Evolutionary conservation across 805 yeast species (phyloP).

Genomic region (Wickerhamiella azymoides): DNA sequence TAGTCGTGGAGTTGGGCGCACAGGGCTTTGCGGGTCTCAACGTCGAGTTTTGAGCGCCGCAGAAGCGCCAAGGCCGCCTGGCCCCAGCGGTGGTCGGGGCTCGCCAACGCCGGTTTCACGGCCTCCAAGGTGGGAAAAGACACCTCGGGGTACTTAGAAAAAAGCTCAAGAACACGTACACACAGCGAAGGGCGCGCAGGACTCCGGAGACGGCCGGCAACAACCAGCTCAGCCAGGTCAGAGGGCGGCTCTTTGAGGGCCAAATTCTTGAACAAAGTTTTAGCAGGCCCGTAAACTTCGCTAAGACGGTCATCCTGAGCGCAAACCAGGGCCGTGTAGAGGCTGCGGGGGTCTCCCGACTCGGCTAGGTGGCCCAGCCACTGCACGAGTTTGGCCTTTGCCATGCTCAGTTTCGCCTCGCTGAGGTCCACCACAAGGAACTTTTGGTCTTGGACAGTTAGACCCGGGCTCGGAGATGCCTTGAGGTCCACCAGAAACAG

Average conservation of each 20-base stretch:
- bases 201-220: neutral
- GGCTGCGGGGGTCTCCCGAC: conserved; percentile 26
- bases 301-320: conserved; percentile 52
- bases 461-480: conserved; percentile 41
- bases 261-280: conserved; percentile 34
- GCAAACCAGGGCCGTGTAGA: conserved; percentile 36
- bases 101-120: neutral
- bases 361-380: conserved; percentile 19
- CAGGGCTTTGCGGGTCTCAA: neutral
- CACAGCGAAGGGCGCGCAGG: neutral
- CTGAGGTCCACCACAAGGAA: conserved; percentile 52
- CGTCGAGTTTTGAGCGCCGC: neutral
- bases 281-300: conserved; percentile 41
- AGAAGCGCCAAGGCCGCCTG: neutral
- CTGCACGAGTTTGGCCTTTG: conserved; percentile 31
- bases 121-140: neutral
- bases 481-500: conserved; percentile 44
- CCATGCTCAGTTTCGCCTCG: conserved; percentile 31
- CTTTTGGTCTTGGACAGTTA: conserved; percentile 39
- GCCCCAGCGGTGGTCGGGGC: conserved; percentile 5
- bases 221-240: neutral
- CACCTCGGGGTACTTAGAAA: neutral
- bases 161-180: neutral
- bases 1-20: neutral
- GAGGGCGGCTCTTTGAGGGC: neutral